Base-by-base conservation (phyloP, 768 basidiomycete genomes). In the Leccinum arenicola region DNA sequence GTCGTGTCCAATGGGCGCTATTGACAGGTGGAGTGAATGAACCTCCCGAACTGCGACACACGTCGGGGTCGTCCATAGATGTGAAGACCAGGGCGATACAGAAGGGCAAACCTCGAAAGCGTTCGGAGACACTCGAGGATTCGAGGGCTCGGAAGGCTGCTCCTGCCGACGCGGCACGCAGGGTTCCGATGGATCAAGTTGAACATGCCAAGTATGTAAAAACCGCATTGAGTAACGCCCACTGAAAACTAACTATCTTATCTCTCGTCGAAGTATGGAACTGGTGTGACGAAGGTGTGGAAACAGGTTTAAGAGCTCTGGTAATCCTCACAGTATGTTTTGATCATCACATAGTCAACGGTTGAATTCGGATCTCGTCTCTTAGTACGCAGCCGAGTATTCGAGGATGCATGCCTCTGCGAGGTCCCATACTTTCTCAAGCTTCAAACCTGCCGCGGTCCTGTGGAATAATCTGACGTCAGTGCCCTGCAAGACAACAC, bases 201-300 rank as follows among this genome's bases (percentile, higher is more conserved):
- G 71, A 75, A 51, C 70, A 79, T 55, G 78, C 81, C 52, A 89
- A 90, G 90, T 88, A 77, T 69, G 83, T 82, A 45, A 50, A 50
- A 45, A 48, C 55, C 19, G 58, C 19, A 54, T 33, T 31, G 29
- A 31, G 29, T 31, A 54, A 23, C 21, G 31, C 27, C 31, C 19
- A 19, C 25, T 11, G 14, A 11, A 49, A 40, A 15, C 50, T 69
- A 15, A 63, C 29, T 12, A 15, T 38, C 40, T 19, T 19, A 50
- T 40, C 36, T 21, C 43, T 52, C 29, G 15, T 55, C 56, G 40
- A 66, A 92, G 90, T 67, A 84, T 64, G 84, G 88, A 61, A 90
- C 86, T 14, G 90, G 90, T 25, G 82, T 88, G 36, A 66, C 82
- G 66, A 91, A 92, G 74, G 80, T 91, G 55, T 92, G 89, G 89